phyloP scores from a whole-genome alignment of 2,329 filamentous ascomycete species.

The Pseudogymnoascus sp. region DNA sequence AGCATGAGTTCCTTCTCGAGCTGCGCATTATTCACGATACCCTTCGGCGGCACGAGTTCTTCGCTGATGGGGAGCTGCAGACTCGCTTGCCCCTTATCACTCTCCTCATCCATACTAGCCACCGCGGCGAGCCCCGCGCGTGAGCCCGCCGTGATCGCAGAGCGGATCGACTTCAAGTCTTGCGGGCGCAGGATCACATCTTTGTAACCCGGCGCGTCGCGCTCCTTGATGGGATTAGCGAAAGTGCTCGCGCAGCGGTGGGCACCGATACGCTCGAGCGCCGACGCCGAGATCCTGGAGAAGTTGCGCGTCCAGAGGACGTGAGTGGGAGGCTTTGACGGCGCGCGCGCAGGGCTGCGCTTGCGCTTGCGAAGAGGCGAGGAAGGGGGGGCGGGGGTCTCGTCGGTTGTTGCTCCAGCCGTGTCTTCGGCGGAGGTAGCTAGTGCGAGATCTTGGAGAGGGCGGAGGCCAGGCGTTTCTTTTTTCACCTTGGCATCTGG shows the following conservation, averaged over 20 bases:
- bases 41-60: constrained; percentile 77
- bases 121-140: constrained; percentile 56
- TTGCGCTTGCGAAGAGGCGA: constrained; percentile 46
- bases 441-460: constrained; percentile 39
- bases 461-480: constrained; percentile 24
- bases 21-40: constrained; percentile 88
- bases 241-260: constrained; percentile 78
- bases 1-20: constrained; percentile 89
- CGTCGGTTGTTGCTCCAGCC: constrained; percentile 48
- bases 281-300: constrained; percentile 63
- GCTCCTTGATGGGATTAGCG: constrained; percentile 66
- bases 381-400: constrained; percentile 31
- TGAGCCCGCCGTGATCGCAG: constrained; percentile 68
- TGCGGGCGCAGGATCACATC: constrained; percentile 68
- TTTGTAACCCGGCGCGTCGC: constrained; percentile 69
- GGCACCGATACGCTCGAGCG: constrained; percentile 69
- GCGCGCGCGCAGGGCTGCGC: constrained; percentile 43
- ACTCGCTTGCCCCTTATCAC: constrained; percentile 49
- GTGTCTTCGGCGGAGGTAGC: constrained; percentile 13
- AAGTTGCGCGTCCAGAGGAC: constrained; percentile 73
- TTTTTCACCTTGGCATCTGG: constrained; percentile 34
- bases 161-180: constrained; percentile 71
- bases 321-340: constrained; percentile 54
- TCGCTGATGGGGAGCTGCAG: constrained; percentile 64
- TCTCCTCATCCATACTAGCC: constrained; percentile 50